A percentile compares a stretch with the other conserved stretches of the same genome.
Evolutionary conservation across 2,329 filamentous ascomycete species (phyloP).

Genomic region (Keithomyces neogunnii): DNA sequence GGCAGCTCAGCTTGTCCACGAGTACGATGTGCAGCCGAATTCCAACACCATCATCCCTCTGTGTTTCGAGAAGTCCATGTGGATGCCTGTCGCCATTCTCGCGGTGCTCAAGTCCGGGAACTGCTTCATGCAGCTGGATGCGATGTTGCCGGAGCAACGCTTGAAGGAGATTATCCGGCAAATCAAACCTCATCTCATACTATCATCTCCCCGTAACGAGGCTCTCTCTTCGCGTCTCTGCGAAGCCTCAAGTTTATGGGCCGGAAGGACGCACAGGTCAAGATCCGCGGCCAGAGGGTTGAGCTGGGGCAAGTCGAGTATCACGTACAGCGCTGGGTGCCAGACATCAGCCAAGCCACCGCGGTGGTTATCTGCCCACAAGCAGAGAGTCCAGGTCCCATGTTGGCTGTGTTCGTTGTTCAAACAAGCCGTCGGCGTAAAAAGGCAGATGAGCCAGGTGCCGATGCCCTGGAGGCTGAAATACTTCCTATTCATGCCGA

Average conservation of each 20-base stretch:
- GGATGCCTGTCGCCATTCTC: slow-evolving; percentile 15
- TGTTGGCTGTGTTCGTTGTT: not conserved
- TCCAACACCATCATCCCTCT: slow-evolving; percentile 12
- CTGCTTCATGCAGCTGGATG: too few species aligned
- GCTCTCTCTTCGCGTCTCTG: too few species aligned
- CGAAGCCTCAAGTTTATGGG: not conserved
- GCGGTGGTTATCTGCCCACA: not conserved
- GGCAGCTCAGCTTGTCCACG: too few species aligned
- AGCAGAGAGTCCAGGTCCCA: not conserved
- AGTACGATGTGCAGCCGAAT: too few species aligned
- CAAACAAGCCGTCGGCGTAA: not conserved
- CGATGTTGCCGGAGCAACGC: too few species aligned
- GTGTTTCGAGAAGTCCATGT: slow-evolving; percentile 17
- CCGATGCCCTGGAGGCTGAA: not conserved
- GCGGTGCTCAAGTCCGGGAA: slow-evolving; percentile 16
- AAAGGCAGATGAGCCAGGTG: not conserved
- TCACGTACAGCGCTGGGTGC: not conserved
- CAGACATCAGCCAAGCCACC: not conserved
- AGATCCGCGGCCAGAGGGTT: not conserved
- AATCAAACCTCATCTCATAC: too few species aligned
- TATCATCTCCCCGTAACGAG: too few species aligned
- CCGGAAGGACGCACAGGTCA: not conserved
- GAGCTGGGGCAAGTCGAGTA: not conserved
- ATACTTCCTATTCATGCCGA: not conserved
- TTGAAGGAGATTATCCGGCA: too few species aligned